Evolutionary conservation across 352 stramenopile species (phyloP).

Genomic region (Pythium oligandrum): DNA sequence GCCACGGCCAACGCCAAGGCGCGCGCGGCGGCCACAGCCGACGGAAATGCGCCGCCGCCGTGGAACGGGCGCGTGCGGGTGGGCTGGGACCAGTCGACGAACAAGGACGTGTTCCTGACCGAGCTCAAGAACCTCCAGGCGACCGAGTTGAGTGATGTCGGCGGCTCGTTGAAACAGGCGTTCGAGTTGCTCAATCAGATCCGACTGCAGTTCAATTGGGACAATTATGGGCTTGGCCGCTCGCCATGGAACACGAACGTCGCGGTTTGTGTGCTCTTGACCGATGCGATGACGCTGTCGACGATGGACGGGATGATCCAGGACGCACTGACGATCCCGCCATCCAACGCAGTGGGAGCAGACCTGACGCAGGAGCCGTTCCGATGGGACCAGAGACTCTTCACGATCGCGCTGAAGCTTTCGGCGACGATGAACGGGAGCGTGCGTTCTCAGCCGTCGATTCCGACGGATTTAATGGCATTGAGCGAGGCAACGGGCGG

Average conservation of each 20-base stretch:
- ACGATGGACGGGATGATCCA: slow-evolving; percentile 63
- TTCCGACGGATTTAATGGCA: slow-evolving; percentile 77
- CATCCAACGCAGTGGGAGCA: slow-evolving; percentile 54
- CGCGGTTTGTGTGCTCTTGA: slow-evolving; percentile 74
- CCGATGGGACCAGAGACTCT: slow-evolving; percentile 82
- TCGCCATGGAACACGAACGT: slow-evolving; percentile 84
- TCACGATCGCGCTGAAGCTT: slow-evolving; percentile 79
- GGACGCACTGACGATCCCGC: slow-evolving; percentile 67
- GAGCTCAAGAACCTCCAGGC: slow-evolving; percentile 84
- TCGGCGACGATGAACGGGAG: slow-evolving; percentile 45
- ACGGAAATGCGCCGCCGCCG: slow-evolving; percentile 6
- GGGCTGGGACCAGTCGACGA: slow-evolving; percentile 83
- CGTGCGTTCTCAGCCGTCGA: slow-evolving; percentile 35
- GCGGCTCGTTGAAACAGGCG: slow-evolving; percentile 62
- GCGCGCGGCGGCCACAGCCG: not conserved
- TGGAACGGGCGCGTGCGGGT: slow-evolving; percentile 74
- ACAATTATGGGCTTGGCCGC: slow-evolving; percentile 79
- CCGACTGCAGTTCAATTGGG: slow-evolving; percentile 84
- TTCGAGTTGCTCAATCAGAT: slow-evolving; percentile 90
- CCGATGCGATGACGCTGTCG: slow-evolving; percentile 72
- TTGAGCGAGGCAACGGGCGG: slow-evolving; percentile 81
- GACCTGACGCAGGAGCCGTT: slow-evolving; percentile 82
- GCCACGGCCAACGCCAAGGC: slow-evolving; percentile 19
- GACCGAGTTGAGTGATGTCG: slow-evolving; percentile 76
- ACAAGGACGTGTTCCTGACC: slow-evolving; percentile 75